phyloP scores from a whole-genome alignment of 73 alveolate genomes.

The Urostyla sp. region DNA sequence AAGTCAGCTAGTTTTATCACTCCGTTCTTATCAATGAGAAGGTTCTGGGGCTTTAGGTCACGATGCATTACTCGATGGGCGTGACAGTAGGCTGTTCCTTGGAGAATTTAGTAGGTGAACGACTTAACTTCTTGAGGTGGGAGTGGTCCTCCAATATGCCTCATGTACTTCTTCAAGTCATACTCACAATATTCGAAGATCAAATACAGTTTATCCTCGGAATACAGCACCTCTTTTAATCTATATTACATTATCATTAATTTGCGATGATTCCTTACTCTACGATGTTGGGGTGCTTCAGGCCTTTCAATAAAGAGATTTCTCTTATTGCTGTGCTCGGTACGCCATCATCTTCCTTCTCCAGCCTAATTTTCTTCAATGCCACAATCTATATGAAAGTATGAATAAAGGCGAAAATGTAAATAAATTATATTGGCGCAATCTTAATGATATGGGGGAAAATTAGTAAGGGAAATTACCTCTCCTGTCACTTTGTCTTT shows the following conservation, averaged over 20 bases:
- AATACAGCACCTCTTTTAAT: slow-evolving; percentile 83
- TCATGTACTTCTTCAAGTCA: slow-evolving; percentile 87
- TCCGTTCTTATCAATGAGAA: slow-evolving; percentile 82
- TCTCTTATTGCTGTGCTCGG: slow-evolving; percentile 96
- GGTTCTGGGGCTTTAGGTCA: slow-evolving; percentile 94
- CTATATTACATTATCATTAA: background rate
- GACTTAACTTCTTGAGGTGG: slow-evolving; percentile 74
- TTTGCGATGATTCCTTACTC: slow-evolving; percentile 22
- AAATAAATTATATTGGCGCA: slow-evolving; percentile 84
- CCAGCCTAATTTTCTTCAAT: slow-evolving; percentile 93
- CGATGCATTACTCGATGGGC: slow-evolving; percentile 94
- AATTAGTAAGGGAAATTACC: slow-evolving; percentile 84
- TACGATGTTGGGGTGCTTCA: slow-evolving; percentile 93
- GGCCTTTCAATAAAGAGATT: slow-evolving; percentile 88
- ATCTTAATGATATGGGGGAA: too few species aligned
- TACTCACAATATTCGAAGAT: slow-evolving; percentile 86
- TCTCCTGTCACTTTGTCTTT: slow-evolving; percentile 82
- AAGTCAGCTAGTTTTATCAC: slow-evolving; percentile 92
- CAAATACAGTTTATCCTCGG: slow-evolving; percentile 85
- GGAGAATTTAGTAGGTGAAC: slow-evolving; percentile 78
- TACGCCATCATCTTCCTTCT: slow-evolving; percentile 97
- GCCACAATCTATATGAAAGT: slow-evolving; percentile 79
- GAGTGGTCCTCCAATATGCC: slow-evolving; percentile 81
- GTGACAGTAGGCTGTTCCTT: slow-evolving; percentile 91
- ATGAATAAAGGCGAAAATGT: slow-evolving; percentile 67